Base-by-base conservation (phyloP, 768 basidiomycete species). In the Russula foetens region DNA sequence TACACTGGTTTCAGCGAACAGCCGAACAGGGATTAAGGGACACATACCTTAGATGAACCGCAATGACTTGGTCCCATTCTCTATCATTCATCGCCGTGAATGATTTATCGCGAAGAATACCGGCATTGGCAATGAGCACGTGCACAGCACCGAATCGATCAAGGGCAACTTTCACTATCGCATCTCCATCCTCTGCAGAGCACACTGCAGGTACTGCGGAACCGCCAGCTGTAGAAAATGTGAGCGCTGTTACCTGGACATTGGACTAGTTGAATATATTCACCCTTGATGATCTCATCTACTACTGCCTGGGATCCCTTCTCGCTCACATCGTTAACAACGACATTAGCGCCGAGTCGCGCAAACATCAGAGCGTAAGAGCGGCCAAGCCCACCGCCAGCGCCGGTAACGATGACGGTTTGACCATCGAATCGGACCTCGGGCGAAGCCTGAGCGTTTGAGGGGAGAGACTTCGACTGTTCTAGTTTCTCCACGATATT, bases 41-140 rank as follows among this genome's bases (percentile, higher is more conserved):
- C 43, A 14, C 39, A 8, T 33, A 71, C 79, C 87, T 79, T 38
- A 99, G 79, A 72, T 98, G 95, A 26, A 98, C 83, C 51, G 85
- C 82, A 63, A 96, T 76, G 35, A 98, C 95, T 56, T 85, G 75
- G 70, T 98, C 95, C 97, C 97, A 99, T 66, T 98, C 94, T 65
- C 85, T 82, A 67, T 91, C 90, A 0, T 86, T 82, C 89, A 98
- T 88, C 7, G 88, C 82, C 56, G 81, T 76, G 76, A 98, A 96
- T 4, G 91, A 91, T 70, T 94, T 97, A 75, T 98, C 95, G 46
- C 96, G 81, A 53, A 98, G 75, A 65, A 98, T 88, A 64, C 96
- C 95, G 44, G 96, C 97, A 68, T 98, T 99, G 38, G 92, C 91
- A 55, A 95, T 77, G 43, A 97, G 84, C 23, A 92, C 77, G 69